These are phyloP conservation scores for Tolypocladium album DNA, from an alignment of 2,329 filamentous ascomycete genomes.

Conservation along the genomic window DNA sequence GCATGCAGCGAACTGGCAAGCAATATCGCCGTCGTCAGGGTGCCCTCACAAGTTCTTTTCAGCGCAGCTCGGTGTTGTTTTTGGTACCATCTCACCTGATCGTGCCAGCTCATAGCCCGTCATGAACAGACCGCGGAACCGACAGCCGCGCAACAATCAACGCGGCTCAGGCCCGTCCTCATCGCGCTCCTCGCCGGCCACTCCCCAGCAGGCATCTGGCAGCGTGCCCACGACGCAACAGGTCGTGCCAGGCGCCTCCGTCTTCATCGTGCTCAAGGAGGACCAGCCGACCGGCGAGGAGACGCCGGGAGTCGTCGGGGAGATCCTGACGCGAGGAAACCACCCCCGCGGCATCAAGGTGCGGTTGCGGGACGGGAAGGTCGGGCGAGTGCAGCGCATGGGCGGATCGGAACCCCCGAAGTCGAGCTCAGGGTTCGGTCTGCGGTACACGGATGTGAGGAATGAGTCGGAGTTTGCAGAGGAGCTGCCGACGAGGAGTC, in stretches of 20 bases:
- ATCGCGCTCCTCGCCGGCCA: constrained; percentile 10
- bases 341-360: constrained; percentile 75
- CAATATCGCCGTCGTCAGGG: too few relatives aligned
- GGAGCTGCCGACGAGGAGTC: constrained; percentile 26
- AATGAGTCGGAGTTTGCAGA: constrained; percentile 22
- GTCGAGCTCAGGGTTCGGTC: constrained; percentile 11
- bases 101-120: neutral
- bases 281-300: constrained; percentile 67
- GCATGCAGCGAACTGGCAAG: too few relatives aligned
- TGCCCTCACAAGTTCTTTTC: neutral
- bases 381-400: constrained; percentile 64
- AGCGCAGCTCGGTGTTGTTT: neutral
- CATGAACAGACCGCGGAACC: constrained; percentile 23
- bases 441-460: constrained; percentile 22
- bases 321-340: constrained; percentile 61
- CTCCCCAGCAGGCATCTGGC: constrained; percentile 22
- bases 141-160: constrained; percentile 15
- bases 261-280: constrained; percentile 65
- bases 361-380: constrained; percentile 56
- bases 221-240: constrained; percentile 36
- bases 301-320: constrained; percentile 54
- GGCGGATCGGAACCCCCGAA: constrained; percentile 11
- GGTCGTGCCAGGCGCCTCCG: constrained; percentile 49
- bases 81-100: neutral
- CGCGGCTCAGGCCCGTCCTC: constrained; percentile 1